Evolutionary conservation across 495 filamentous ascomycete species (phyloP).

Genomic region (Penicillium egyptiacum): DNA sequence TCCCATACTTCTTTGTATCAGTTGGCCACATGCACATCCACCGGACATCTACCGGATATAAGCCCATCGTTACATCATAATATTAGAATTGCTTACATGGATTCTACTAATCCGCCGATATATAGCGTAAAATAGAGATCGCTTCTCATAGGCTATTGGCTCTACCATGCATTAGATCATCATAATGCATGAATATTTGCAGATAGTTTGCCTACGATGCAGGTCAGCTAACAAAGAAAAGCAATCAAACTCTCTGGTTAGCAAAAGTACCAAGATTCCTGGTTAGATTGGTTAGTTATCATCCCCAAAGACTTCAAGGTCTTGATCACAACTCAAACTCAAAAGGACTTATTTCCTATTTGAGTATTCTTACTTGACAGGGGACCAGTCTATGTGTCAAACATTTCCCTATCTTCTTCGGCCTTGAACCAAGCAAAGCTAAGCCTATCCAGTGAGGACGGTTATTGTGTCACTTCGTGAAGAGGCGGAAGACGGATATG

Average conservation of each 20-base stretch:
- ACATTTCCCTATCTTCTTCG: no score
- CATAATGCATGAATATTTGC: background rate
- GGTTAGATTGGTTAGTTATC: no score
- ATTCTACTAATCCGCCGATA: no score
- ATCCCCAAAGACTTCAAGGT: background rate
- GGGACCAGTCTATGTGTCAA: no score
- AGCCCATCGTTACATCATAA: background rate
- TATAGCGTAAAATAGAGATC: background rate
- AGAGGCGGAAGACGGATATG: conserved; percentile 23
- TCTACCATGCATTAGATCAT: background rate
- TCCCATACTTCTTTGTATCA: conserved; percentile 7
- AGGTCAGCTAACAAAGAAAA: background rate
- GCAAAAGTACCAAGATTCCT: background rate
- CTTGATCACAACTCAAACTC: background rate
- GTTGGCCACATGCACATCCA: background rate
- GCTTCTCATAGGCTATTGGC: background rate
- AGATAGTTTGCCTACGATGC: background rate
- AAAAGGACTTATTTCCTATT: background rate
- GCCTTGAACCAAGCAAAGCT: background rate
- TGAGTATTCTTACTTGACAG: background rate
- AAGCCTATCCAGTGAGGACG: background rate
- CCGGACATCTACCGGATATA: no score
- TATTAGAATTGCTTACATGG: background rate
- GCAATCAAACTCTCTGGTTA: background rate
- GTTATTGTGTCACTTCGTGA: background rate